These are phyloP conservation scores for Diplodia sapinea DNA, from an alignment of 2,329 filamentous ascomycete species.

Conservation along the genomic window DNA sequence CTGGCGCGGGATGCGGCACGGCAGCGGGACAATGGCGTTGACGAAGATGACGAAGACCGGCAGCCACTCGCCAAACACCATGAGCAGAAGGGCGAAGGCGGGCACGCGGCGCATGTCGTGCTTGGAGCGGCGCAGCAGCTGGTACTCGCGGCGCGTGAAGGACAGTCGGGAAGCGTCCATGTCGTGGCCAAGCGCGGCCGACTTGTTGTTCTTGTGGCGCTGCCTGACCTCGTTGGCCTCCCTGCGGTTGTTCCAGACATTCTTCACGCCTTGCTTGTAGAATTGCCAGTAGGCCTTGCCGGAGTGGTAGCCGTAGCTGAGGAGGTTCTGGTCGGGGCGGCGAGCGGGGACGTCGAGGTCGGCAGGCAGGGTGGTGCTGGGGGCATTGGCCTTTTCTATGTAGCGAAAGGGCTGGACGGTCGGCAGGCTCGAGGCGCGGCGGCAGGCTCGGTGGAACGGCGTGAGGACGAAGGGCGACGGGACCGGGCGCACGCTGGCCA, in stretches of 20 bases:
- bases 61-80: slow-evolving; percentile 85
- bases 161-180: neutral
- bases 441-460: neutral
- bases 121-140: slow-evolving; percentile 70
- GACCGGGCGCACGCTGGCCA: slow-evolving; percentile 2
- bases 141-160: slow-evolving; percentile 70
- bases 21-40: slow-evolving; percentile 74
- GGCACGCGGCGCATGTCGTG: slow-evolving; percentile 81
- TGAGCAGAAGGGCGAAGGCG: slow-evolving; percentile 74
- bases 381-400: too few relatives aligned
- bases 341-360: slow-evolving; percentile 61
- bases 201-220: slow-evolving; percentile 41
- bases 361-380: neutral
- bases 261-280: slow-evolving; percentile 84
- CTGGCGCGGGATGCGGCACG: slow-evolving; percentile 83
- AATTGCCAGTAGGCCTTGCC: slow-evolving; percentile 81
- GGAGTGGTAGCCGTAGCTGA: slow-evolving; percentile 63
- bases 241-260: slow-evolving; percentile 71
- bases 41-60: slow-evolving; percentile 77
- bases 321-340: slow-evolving; percentile 51
- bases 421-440: neutral
- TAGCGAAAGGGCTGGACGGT: too few relatives aligned
- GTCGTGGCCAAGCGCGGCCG: neutral
- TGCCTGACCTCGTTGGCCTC: slow-evolving; percentile 42
- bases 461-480: slow-evolving; percentile 2